Evolutionary conservation across 768 basidiomycete genomes (phyloP), one percentile per base, ranked within the genome.

Genomic region (Calocybe indica): DNA sequence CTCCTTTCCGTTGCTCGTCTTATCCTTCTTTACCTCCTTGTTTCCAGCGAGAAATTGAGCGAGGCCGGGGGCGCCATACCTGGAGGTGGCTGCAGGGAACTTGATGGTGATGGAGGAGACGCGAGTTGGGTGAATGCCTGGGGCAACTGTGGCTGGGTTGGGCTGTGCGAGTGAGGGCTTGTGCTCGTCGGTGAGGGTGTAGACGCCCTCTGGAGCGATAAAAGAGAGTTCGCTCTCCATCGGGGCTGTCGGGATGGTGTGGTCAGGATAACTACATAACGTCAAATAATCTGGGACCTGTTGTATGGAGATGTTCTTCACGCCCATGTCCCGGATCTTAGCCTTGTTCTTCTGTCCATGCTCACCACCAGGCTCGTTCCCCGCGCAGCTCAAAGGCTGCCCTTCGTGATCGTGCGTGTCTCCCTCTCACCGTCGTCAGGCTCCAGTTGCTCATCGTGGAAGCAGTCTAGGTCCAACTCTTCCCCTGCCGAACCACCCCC

Each of bases 121-220:
- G 34, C 72, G 76, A 47, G 88, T 81, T 6, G 88, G 83, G 59
- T 75, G 80, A 9, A 69, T 46, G 22, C 22, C 4, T 4, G 22
- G 22, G 22, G 22, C 4, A 22, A 4, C 22, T 4, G 61, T 45
- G 6, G 69, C 64, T 2, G 71, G 67, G 22, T 69, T 67, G 45
- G 56, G 61, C 39, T 67, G 59, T 6, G 68, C 68, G 56, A 67
- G 65, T 42, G 70, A 55, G 32, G 70, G 61, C 63, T 83, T 89
- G 73, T 88, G 83, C 59, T 92, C 91, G 56, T 92, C 90, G 12
- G 85, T 88, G 61, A 90, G 78, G 22, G 88, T 84, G 71, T 92
- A 92, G 37, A 92, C 88, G 55, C 90, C 90, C 65, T 92, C 90
- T 45, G 90, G 90, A 32, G 90, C 89, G 39, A 91, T 84, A 65